These are phyloP conservation scores for Aureobasidium uvarum DNA, from an alignment of 2,329 filamentous ascomycete species.

Conservation along the genomic window DNA sequence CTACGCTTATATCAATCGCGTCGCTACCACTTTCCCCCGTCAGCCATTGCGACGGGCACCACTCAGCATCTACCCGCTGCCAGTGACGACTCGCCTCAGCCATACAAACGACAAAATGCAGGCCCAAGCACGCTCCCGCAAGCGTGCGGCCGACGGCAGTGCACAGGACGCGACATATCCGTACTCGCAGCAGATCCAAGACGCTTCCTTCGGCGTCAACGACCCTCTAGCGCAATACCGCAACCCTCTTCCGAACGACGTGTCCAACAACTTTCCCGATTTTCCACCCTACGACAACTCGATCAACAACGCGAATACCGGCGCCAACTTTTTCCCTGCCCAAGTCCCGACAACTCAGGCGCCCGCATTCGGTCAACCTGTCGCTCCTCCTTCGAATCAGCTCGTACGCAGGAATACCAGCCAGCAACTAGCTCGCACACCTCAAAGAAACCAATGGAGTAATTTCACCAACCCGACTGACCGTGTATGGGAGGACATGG, in stretches of 20 bases:
- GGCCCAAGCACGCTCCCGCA: conserved; percentile 47
- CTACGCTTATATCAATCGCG: background rate
- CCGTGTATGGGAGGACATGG: conserved; percentile 44
- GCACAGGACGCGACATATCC: conserved; percentile 60
- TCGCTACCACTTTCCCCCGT: conserved; percentile 19
- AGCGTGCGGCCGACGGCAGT: conserved; percentile 59
- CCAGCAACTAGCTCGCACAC: conserved; percentile 46
- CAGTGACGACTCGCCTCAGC: conserved; percentile 8
- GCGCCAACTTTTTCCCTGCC: conserved; percentile 37
- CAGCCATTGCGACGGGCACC: background rate
- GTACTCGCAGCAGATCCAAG: conserved; percentile 32
- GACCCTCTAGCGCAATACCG: conserved; percentile 47
- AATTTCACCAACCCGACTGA: conserved; percentile 37
- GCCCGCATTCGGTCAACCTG: conserved; percentile 31
- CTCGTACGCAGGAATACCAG: conserved; percentile 49
- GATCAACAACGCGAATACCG: conserved; percentile 42
- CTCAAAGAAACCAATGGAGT: conserved; percentile 44
- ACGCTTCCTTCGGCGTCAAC: conserved; percentile 28
- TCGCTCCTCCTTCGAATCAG: conserved; percentile 41
- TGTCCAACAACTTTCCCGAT: conserved; percentile 39
- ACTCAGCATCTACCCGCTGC: conserved; percentile 12
- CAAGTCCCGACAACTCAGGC: conserved; percentile 34
- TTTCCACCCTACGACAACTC: conserved; percentile 39
- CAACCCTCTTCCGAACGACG: conserved; percentile 48
- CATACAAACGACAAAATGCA: conserved; percentile 25